Evolutionary conservation across 1,139 yeast species (phyloP).

Genomic region (Pichia norvegensis): DNA sequence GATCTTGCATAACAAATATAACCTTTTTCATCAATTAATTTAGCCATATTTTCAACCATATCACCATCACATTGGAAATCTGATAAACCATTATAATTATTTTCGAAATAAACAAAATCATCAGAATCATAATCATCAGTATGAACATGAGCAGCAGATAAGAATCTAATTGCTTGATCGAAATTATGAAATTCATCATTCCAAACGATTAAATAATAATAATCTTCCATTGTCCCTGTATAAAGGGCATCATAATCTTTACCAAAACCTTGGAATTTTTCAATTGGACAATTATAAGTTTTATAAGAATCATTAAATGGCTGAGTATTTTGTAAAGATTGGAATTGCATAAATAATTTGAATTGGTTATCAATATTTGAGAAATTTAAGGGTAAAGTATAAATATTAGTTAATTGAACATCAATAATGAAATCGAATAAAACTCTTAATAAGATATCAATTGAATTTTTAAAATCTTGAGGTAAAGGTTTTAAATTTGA

Average conservation of each 20-base stretch:
- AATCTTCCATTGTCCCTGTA: conserved; percentile 14
- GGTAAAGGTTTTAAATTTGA: conserved; percentile 12
- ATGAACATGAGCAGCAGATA: conserved; percentile 30
- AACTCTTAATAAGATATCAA: conserved; percentile 31
- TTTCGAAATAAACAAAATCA: conserved; percentile 8
- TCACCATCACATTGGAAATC: conserved; percentile 4
- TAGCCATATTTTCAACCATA: conserved; percentile 4
- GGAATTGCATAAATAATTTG: neutral
- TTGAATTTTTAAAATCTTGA: conserved; percentile 16
- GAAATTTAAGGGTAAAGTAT: conserved; percentile 13
- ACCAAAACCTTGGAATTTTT: neutral
- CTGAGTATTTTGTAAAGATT: neutral
- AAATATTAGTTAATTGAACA: conserved; percentile 24
- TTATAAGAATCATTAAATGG: neutral
- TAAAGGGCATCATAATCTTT: conserved; percentile 8
- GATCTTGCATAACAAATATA: conserved; percentile 8
- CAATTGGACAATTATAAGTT: conserved; percentile 3
- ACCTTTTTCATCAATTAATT: conserved; percentile 11
- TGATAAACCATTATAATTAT: conserved; percentile 1
- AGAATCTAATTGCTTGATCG: conserved; percentile 38
- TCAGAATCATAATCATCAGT: conserved; percentile 4
- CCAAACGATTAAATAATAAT: conserved; percentile 46
- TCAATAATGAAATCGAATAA: conserved; percentile 45
- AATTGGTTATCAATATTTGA: neutral
- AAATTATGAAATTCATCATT: conserved; percentile 67